Base-by-base conservation (phyloP, 164 flowering plant genomes). In the Euptelea pleiosperma region DNA sequence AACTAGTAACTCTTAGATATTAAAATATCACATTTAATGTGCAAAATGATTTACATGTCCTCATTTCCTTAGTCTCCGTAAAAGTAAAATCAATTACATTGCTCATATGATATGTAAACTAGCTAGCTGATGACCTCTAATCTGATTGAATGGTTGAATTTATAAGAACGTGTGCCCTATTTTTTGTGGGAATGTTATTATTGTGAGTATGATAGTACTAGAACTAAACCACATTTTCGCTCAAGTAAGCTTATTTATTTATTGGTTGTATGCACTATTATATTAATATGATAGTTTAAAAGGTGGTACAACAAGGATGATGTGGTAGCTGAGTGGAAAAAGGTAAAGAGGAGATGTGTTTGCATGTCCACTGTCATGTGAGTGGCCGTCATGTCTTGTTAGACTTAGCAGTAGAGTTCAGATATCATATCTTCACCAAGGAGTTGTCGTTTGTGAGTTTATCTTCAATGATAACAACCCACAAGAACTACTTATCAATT, bases 341-440 rank as follows among this genome's bases (percentile, higher is more conserved):
- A 76, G 37, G 79, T 79, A 16, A 76, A 76, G 86, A 81, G 8
- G 73, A 75, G 49, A 61, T 85, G 78, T 78, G 80, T 55, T 69
- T 91, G 24, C 81, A 82, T 62, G 75, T 91, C 3, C 98, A 91
- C 63, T 88, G 98, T 74, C 87, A 69, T 69, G 94, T 91, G 8
- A 85, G 96, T 37, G 98, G 96, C 50, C 90, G 91, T 0, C 80
- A 80, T 68, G 77, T 64, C 45, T 34, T 79, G 59, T 65, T 70
- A 1, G 83, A 86, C 57, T 50, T 88, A 4, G 83, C 82, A 50
- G 98, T 96, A 1, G 98, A 86, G 75, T 75, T 91, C 26, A 72
- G 98, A 74, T 91, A 88, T 73, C 86, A 82, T 62, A 88, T 91
- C 48, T 91, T 91, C 79, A 78, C 84, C 69, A 91, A 91, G 72